phyloP scores from a whole-genome alignment of 305 asterid species.

The Fraxinus sp. region DNA sequence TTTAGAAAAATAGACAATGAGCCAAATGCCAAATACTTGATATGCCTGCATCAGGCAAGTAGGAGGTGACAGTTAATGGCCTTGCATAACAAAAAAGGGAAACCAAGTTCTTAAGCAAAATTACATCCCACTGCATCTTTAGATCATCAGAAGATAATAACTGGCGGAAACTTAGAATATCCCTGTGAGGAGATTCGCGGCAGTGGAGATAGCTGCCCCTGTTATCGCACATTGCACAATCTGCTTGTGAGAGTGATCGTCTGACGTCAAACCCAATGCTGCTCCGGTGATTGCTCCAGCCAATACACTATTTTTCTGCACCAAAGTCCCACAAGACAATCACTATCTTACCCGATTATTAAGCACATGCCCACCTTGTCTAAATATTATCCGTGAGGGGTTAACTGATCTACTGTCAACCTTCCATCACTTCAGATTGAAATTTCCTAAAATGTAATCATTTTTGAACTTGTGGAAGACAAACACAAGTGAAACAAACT shows the following conservation, averaged over 20 bases:
- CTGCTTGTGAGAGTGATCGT: slow-evolving; percentile 67
- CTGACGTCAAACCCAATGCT: slow-evolving; percentile 63
- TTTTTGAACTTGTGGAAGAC: not conserved
- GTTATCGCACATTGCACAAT: slow-evolving; percentile 76
- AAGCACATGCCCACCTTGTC: not conserved
- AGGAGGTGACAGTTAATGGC: not conserved
- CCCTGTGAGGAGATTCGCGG: slow-evolving; percentile 79
- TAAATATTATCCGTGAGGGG: not conserved
- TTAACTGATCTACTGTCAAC: not conserved
- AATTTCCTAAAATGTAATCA: not conserved
- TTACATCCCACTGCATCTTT: not conserved
- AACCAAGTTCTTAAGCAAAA: not conserved
- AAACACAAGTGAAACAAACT: not conserved
- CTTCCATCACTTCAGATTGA: not conserved
- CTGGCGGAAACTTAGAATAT: slow-evolving; percentile 38
- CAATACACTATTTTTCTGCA: slow-evolving; percentile 76
- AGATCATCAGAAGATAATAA: not conserved
- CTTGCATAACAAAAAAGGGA: not conserved
- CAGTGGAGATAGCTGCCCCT: slow-evolving; percentile 86
- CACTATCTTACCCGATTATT: not conserved
- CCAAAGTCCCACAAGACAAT: not conserved
- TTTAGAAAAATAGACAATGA: not conserved
- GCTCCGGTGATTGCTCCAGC: slow-evolving; percentile 90
- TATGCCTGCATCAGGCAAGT: not conserved
- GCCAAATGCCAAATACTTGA: not conserved